Evolutionary conservation across 495 filamentous ascomycete genomes (phyloP).

Genomic region (Lepidopterella palustris): DNA sequence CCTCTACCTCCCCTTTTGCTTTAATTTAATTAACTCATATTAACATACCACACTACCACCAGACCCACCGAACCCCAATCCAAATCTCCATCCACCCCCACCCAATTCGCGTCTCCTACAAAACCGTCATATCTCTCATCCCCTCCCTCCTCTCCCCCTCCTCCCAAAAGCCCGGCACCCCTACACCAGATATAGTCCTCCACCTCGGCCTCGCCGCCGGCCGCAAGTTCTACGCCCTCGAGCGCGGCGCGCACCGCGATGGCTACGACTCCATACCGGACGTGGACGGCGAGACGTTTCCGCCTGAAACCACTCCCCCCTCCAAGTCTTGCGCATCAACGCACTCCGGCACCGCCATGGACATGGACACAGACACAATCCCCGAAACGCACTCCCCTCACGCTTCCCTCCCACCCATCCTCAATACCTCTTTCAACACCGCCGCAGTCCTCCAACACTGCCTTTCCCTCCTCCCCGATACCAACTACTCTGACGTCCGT

Average conservation of each 20-base stretch:
- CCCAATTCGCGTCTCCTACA: conserved; percentile 64
- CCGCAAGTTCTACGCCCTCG: conserved; percentile 60
- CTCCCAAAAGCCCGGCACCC: conserved; percentile 33
- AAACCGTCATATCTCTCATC: conserved; percentile 52
- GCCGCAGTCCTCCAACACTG: conserved; percentile 52
- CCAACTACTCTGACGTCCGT: conserved; percentile 29
- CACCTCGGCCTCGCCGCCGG: conserved; percentile 80
- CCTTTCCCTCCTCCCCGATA: conserved; percentile 38
- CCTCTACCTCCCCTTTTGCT: conserved; percentile 13
- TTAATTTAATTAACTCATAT: too few species aligned
- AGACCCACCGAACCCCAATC: conserved; percentile 38
- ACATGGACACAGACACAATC: conserved; percentile 49
- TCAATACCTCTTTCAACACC: conserved; percentile 47
- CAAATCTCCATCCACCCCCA: conserved; percentile 59
- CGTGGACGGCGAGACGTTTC: conserved; percentile 53
- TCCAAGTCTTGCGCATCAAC: conserved; percentile 36
- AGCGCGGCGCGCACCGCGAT: conserved; percentile 64
- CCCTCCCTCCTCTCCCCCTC: conserved; percentile 48
- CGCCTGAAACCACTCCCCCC: conserved; percentile 49
- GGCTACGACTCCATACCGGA: conserved; percentile 69
- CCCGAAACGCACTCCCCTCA: conserved; percentile 44
- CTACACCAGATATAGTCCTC: conserved; percentile 57
- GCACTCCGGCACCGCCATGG: conserved; percentile 44
- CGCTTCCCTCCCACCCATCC: conserved; percentile 37
- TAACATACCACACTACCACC: too few species aligned